Percentiles rank a stretch among this genome's conserved stretches.
phyloP scores from a whole-genome alignment of 2,329 filamentous ascomycete genomes.

The Thielaviopsis populi region DNA sequence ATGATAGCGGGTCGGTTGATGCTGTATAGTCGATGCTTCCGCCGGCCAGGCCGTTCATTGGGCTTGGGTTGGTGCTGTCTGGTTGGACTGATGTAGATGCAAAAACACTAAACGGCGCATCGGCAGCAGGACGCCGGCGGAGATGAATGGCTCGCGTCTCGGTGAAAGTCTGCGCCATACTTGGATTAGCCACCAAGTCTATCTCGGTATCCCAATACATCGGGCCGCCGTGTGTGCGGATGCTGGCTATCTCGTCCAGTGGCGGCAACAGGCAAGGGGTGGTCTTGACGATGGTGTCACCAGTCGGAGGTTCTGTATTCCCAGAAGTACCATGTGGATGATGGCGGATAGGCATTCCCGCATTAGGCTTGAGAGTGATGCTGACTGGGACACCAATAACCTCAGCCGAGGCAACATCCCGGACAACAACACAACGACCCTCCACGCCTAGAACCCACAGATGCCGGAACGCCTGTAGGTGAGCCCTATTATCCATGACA shows the following conservation, averaged over 20 bases:
- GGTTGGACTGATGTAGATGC: neutral
- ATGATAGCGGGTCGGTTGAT: constrained; percentile 44
- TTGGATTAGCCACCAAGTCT: constrained; percentile 50
- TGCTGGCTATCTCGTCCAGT: constrained; percentile 43
- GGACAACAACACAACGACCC: constrained; percentile 70
- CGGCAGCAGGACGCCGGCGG: constrained; percentile 51
- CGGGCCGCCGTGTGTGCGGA: constrained; percentile 46
- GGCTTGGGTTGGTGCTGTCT: neutral
- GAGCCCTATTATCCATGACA: constrained; percentile 85
- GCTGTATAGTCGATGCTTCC: neutral
- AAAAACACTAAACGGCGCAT: constrained; percentile 42
- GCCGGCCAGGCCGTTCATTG: neutral
- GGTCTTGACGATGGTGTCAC: constrained; percentile 25
- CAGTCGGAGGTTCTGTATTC: constrained; percentile 20
- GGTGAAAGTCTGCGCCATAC: constrained; percentile 46
- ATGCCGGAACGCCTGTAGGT: constrained; percentile 90
- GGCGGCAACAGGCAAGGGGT: constrained; percentile 50
- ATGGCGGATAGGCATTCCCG: constrained; percentile 17
- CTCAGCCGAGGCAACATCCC: constrained; percentile 71
- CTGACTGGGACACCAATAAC: constrained; percentile 60
- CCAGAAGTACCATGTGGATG: neutral
- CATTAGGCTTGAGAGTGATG: constrained; percentile 39
- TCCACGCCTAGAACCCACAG: constrained; percentile 94
- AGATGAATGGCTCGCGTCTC: constrained; percentile 61
- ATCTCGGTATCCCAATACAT: constrained; percentile 70